phyloP scores from a whole-genome alignment of 2,329 filamentous ascomycete genomes.

The Xylaria sp. region DNA sequence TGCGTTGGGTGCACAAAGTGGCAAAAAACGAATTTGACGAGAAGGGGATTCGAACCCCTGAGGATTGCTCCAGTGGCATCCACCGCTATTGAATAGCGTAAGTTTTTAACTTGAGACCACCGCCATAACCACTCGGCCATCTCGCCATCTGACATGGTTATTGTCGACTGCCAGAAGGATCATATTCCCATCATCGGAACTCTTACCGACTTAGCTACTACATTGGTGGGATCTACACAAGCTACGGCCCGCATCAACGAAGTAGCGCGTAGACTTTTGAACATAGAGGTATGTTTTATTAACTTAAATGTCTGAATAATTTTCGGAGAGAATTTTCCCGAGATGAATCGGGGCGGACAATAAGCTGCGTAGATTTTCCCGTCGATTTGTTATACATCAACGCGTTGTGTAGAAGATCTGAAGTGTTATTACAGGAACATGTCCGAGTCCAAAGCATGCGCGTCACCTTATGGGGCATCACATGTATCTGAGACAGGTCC shows the following conservation, averaged over 20 bases:
- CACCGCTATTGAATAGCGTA: conserved; percentile 2
- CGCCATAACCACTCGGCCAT: conserved; percentile 8
- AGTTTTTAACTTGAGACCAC: conserved; percentile 10
- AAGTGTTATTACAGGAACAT: neutral
- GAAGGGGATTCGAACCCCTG: conserved; percentile 23
- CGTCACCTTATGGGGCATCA: neutral
- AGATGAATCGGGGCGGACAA: neutral
- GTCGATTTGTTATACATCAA: neutral
- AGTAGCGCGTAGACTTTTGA: neutral
- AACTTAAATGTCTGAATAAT: neutral
- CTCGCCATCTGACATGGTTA: neutral
- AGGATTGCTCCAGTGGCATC: conserved; percentile 17
- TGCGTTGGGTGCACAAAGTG: no score
- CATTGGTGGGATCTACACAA: neutral
- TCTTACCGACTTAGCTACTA: no score
- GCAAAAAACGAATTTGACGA: neutral
- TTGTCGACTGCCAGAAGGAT: no score
- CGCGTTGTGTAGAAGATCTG: neutral
- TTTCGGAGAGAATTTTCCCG: neutral
- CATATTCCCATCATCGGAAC: no score
- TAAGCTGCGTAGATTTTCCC: neutral
- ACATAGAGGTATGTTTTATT: neutral
- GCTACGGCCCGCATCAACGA: neutral
- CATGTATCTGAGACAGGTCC: conserved; percentile 24
- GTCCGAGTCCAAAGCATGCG: neutral